A percentile compares a stretch with the other conserved stretches of the same genome.
Evolutionary conservation across 73 alveolate species (phyloP).

Genomic region (Paraurostyla sp.): DNA sequence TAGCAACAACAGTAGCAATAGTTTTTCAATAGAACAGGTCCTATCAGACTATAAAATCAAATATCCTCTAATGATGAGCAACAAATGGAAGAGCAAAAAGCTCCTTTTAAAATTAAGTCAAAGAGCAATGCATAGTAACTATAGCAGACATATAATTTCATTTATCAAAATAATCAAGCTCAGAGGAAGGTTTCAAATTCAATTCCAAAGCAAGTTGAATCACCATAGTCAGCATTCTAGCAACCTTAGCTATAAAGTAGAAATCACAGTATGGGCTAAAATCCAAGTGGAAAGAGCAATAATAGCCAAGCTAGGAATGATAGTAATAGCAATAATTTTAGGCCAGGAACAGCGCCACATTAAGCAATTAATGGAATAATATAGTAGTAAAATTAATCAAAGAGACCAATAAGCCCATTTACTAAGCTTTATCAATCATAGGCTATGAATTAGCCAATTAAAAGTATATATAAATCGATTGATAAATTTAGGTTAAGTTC

Average conservation of each 20-base stretch:
- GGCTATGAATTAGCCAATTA: background rate
- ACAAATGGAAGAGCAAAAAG: background rate
- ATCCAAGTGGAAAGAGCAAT: background rate
- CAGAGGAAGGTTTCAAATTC: background rate
- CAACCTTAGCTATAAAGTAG: background rate
- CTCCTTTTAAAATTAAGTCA: background rate
- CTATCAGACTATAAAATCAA: constrained; percentile 5
- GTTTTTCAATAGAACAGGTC: constrained; percentile 50
- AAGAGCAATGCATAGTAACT: background rate
- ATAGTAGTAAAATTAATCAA: background rate
- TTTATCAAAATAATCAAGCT: background rate
- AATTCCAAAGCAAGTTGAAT: background rate
- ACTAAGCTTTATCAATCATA: background rate
- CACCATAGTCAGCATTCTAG: background rate
- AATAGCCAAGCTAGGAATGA: background rate
- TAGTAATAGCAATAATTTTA: constrained; percentile 4
- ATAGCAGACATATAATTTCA: background rate
- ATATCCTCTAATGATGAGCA: background rate
- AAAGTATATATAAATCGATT: background rate
- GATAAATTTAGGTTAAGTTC: background rate
- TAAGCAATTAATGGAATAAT: background rate
- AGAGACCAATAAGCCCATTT: constrained; percentile 44
- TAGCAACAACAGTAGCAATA: background rate
- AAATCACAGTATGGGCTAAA: constrained; percentile 9
- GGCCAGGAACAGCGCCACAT: constrained; percentile 60